Conservation (phyloP, 1,139 yeast genomes). For the Hanseniaspora sp. region DNA sequence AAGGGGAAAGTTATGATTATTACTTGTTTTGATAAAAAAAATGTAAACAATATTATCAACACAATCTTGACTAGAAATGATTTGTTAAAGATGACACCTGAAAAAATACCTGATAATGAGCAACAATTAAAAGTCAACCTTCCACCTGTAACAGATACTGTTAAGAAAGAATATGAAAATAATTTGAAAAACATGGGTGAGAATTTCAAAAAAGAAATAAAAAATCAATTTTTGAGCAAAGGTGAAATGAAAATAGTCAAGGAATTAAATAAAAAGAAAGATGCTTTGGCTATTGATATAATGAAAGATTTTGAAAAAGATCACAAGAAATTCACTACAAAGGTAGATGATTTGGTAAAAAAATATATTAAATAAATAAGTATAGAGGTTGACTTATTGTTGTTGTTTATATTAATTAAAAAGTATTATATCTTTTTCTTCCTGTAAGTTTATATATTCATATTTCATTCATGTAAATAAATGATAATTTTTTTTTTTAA, state of each 20-base stretch:
- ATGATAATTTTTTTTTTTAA: too few species aligned
- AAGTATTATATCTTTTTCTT: too few species aligned
- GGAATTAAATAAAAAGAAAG: background rate
- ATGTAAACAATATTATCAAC: constrained; percentile 57
- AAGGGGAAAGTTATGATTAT: constrained; percentile 61
- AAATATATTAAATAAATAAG: background rate
- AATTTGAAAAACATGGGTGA: background rate
- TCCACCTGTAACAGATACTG: constrained; percentile 44
- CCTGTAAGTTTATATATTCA: too few species aligned
- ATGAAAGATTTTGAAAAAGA: constrained; percentile 48
- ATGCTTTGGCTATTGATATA: background rate
- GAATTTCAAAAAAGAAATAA: background rate
- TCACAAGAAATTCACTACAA: constrained; percentile 45
- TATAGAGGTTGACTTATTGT: too few species aligned
- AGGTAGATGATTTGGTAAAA: background rate
- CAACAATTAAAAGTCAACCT: constrained; percentile 64
- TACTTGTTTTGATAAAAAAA: constrained; percentile 73
- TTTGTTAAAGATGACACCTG: constrained; percentile 62
- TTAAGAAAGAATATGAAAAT: background rate
- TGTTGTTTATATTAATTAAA: too few species aligned
- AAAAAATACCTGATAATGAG: constrained; percentile 56
- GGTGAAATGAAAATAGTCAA: background rate
- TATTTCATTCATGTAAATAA: too few species aligned
- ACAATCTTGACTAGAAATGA: constrained; percentile 52
- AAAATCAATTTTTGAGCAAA: background rate